Percentiles rank a stretch among this genome's conserved stretches.
phyloP scores from a whole-genome alignment of 2,329 filamentous ascomycete genomes.

The Scedosporium boydii region DNA sequence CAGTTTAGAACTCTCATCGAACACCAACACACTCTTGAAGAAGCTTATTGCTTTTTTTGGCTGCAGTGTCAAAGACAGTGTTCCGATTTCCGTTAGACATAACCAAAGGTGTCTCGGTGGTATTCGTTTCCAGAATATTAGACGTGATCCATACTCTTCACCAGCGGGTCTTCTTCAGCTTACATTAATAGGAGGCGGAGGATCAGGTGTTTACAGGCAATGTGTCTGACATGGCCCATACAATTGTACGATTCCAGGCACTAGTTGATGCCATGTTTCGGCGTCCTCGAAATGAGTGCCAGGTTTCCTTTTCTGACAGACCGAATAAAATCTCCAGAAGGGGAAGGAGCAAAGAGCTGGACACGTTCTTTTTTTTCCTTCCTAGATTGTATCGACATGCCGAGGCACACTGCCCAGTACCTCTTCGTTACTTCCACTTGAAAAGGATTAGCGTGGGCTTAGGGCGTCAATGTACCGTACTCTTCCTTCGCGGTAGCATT shows the following conservation, averaged over 20 bases:
- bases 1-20: too few species aligned
- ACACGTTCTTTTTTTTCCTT: not conserved
- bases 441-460: not conserved
- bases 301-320: too few species aligned
- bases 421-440: not conserved
- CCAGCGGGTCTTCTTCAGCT: not conserved
- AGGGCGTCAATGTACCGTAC: too few species aligned
- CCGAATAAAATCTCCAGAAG: too few species aligned
- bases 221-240: not conserved
- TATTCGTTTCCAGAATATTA: not conserved
- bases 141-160: not conserved
- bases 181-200: not conserved
- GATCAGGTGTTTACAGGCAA: not conserved
- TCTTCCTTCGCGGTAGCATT: too few species aligned
- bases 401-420: not conserved
- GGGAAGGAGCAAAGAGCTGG: too few species aligned
- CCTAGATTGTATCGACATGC: not conserved
- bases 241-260: not conserved
- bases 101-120: not conserved
- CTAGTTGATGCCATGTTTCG: not conserved
- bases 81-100: not conserved
- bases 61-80: not conserved
- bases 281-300: not conserved
- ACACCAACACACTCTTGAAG: not conserved
- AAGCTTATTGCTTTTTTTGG: not conserved